A percentile compares a stretch with the other conserved stretches of the same genome.
Evolutionary conservation across 2,329 filamentous ascomycete genomes (phyloP).

Genomic region (Fusarium redolens): DNA sequence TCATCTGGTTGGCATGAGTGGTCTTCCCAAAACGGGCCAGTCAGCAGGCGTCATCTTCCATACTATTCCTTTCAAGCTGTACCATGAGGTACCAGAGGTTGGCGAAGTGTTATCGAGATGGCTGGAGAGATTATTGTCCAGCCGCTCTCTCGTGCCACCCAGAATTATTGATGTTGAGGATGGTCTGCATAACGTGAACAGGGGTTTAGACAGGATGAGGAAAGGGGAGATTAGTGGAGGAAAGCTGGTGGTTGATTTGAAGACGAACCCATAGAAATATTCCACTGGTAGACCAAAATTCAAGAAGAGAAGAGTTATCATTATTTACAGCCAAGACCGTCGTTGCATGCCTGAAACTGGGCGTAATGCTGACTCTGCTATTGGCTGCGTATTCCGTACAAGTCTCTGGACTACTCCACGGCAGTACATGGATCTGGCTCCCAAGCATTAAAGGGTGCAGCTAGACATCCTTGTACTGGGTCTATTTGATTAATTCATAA

Average conservation of each 20-base stretch:
- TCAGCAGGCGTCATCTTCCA: conserved; percentile 65
- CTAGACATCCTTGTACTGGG: rapidly evolving
- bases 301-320: background rate
- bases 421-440: background rate
- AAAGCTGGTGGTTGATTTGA: conserved; percentile 68
- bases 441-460: background rate
- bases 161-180: conserved; percentile 73
- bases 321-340: background rate
- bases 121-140: conserved; percentile 73
- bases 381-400: conserved; percentile 20
- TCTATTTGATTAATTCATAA: background rate
- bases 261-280: background rate
- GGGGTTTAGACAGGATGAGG: conserved; percentile 73
- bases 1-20: conserved; percentile 76
- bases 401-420: background rate
- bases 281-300: background rate
- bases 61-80: conserved; percentile 79
- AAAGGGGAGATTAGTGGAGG: conserved; percentile 75
- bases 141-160: conserved; percentile 65
- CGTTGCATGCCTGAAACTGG: background rate
- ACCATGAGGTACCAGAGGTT: conserved; percentile 73
- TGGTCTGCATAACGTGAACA: conserved; percentile 75
- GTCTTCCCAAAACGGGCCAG: conserved; percentile 68
- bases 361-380: background rate
- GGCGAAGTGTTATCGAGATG: conserved; percentile 73